Percentiles rank a stretch among this genome's conserved stretches.
These are phyloP conservation scores for Xerocomellus amylosporus DNA, from an alignment of 768 basidiomycete species.

Conservation along the genomic window DNA sequence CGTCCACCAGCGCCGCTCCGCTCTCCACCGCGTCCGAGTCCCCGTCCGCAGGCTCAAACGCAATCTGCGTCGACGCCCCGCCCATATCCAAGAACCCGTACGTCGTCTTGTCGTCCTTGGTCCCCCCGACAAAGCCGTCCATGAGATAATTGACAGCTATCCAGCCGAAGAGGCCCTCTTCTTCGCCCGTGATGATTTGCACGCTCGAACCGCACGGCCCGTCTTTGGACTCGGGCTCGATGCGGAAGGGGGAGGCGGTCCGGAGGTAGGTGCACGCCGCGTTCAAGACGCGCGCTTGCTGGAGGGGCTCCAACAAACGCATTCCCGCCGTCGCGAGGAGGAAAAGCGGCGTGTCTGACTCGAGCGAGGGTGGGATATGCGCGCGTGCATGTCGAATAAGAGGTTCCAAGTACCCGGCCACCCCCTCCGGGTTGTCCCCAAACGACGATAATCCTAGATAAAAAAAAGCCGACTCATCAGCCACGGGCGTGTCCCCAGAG, in stretches of 20 bases:
- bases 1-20: slow-evolving; percentile 63
- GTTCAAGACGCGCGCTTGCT: slow-evolving; percentile 71
- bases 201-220: slow-evolving; percentile 93
- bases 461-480: slow-evolving; percentile 3
- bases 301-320: slow-evolving; percentile 72
- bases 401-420: slow-evolving; percentile 77
- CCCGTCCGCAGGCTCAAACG: slow-evolving; percentile 79
- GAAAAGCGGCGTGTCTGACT: slow-evolving; percentile 84
- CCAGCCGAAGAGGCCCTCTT: slow-evolving; percentile 98
- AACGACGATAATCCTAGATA: slow-evolving; percentile 81
- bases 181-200: slow-evolving; percentile 94
- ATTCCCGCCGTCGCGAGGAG: slow-evolving; percentile 96
- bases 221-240: slow-evolving; percentile 58
- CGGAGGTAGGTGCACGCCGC: slow-evolving; percentile 76
- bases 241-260: slow-evolving; percentile 72
- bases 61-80: slow-evolving; percentile 97
- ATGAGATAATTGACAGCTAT: slow-evolving; percentile 98
- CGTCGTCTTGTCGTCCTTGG: slow-evolving; percentile 61
- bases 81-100: slow-evolving; percentile 99
- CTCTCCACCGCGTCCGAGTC: slow-evolving; percentile 45
- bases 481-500: background rate
- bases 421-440: slow-evolving; percentile 60
- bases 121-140: slow-evolving; percentile 76
- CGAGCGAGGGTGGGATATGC: slow-evolving; percentile 83
- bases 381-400: slow-evolving; percentile 78